Evolutionary conservation across 1,139 yeast species (phyloP).

Genomic region (Geotrichum klebahnii): DNA sequence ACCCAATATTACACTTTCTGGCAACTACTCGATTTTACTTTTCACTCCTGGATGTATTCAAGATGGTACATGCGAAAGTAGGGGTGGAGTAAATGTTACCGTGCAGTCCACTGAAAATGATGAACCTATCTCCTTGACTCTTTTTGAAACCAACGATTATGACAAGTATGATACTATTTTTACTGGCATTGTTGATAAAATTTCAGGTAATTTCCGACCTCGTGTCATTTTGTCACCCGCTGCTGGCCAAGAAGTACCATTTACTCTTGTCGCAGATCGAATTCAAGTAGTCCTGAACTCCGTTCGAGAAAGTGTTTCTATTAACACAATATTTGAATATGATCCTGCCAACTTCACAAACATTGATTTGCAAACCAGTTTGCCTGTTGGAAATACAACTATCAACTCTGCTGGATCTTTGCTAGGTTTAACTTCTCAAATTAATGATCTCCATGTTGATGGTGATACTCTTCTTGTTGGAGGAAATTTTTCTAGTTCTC

Average conservation of each 20-base stretch:
- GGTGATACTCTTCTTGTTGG: constrained; percentile 41
- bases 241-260: constrained; percentile 42
- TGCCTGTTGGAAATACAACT: constrained; percentile 61
- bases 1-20: constrained; percentile 70
- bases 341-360: constrained; percentile 62
- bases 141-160: constrained; percentile 75
- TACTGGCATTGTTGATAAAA: constrained; percentile 61
- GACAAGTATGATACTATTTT: constrained; percentile 75
- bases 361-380: constrained; percentile 20
- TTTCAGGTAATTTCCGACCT: constrained; percentile 46
- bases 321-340: constrained; percentile 82
- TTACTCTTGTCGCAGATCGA: constrained; percentile 67
- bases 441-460: constrained; percentile 15
- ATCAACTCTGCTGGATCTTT: constrained; percentile 56
- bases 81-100: constrained; percentile 78
- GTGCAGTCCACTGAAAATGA: constrained; percentile 39
- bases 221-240: constrained; percentile 43
- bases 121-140: constrained; percentile 43
- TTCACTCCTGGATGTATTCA: constrained; percentile 82
- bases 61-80: constrained; percentile 61
- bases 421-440: constrained; percentile 22
- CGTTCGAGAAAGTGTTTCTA: constrained; percentile 41
- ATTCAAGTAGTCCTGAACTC: constrained; percentile 53
- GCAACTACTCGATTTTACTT: constrained; percentile 65
- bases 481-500: constrained; percentile 50